Evolutionary conservation across 2,329 filamentous ascomycete species (phyloP), one percentile per base, ranked within the genome.

Genomic region (Monilinia polystroma): DNA sequence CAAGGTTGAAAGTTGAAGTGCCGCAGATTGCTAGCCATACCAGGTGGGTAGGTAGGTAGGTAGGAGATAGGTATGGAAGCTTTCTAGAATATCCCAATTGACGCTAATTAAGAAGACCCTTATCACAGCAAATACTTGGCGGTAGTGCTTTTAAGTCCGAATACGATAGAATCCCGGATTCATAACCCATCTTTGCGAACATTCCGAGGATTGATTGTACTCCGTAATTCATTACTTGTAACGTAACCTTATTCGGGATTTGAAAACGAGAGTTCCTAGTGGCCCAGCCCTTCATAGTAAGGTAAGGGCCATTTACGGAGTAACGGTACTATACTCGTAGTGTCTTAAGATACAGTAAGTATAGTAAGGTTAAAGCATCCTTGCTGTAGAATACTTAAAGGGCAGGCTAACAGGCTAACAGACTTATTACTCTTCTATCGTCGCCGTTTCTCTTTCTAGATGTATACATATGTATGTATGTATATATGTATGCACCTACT

Each of bases 171-270:
- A 59, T 49, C 20, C 43, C 20, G 43, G 57, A 35, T 32, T 41
- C 38, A 41, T 41, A 41, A 41, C 38, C 43, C 26, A 38, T 29
- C 57, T 49, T 49, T 59, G 57, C 43, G 57, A 49, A 59, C n/a
- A 49, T 29, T 49, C 57, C 57, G 57, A 59, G 26, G 45, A 49
- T 35, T n/a, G 32, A 35, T 35, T 35, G 32, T 3, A 29, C 29
- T 29, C 29, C 29, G 29, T 35, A 35, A 35, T 35, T 35, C 32
- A 35, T 35, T 35, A 35, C 12, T 18, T 12, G 43, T 4, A 41
- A 41, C 2, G 10, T 41, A 41, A 41, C 38, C 38, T 41, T 35
- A 16, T 32, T 59, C 57, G 57, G 57, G 57, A 49, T 59, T 59
- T 59, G 56, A 58, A 41, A 58, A 45, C 10, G 3, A 18, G 11